Evolutionary conservation across 2,329 filamentous ascomycete genomes (phyloP), one percentile per base, ranked within the genome.

Genomic region (Alternaria novae-zelandiae): DNA sequence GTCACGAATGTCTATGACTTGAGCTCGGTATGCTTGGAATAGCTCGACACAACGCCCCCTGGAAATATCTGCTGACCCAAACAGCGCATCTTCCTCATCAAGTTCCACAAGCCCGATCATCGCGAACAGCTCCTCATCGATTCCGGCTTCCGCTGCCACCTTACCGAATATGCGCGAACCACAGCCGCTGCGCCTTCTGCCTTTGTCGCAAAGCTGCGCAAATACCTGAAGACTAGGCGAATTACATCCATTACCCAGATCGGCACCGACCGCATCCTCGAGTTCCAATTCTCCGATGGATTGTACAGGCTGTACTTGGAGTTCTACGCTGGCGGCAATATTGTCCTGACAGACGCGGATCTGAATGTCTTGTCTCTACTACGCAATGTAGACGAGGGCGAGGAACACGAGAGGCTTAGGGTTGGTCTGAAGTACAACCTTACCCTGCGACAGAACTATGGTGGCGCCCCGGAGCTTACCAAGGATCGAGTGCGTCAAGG

Each of bases 1-100:
- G 87, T 98, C 54, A 89, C 92, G 66, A 99, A 99, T 78, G 90
- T 97, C 79, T 98, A 99, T 83, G 96, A 99, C 80, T 88, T 99
- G 63, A 97, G 93, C 66, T 94, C 94, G 69, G 86, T 88, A 82
- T 32, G 82, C 58, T 21, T 30, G 10, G 11, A 28, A 6, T 12
- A 12, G 15, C 15, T n/a, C 13, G 5, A 44, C 15, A 44, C 21
- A 21, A 4, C n/a, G n/a, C 10, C 12, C 10, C 64, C 71, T 15
- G 72, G 65, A 45, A 28, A 46, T n/a, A 25, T 26, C 45, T 61
- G 87, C 59, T 59, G 10, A 59, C 12, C 2, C 6, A 6, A 2
- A 36, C 28, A 87, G 83, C 94, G 95, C 77, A 97, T 98, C 76
- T 93, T 98, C 76, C 89, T 98, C 25, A 87, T 99, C 80, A 98